These are phyloP conservation scores for Tricholoma terreum DNA, from an alignment of 768 basidiomycete genomes.

Conservation along the genomic window DNA sequence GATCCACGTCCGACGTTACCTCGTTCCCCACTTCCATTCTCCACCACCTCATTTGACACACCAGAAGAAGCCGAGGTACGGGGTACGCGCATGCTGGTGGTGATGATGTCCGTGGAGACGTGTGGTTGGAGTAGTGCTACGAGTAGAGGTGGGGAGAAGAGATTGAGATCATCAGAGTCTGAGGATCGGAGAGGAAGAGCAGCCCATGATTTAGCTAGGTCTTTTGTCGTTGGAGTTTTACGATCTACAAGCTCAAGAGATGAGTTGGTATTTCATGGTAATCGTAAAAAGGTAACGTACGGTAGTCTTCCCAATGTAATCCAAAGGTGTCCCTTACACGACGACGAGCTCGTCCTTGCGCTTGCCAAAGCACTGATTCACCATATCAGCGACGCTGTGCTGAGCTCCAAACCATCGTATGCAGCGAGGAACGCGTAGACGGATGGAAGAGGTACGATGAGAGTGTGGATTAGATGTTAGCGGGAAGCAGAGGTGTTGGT, in stretches of 20 bases:
- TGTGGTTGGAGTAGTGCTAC: background rate
- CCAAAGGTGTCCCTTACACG: slow-evolving; percentile 74
- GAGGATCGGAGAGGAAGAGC: slow-evolving; percentile 22
- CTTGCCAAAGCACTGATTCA: slow-evolving; percentile 53
- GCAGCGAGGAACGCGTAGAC: slow-evolving; percentile 61
- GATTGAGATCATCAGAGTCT: background rate
- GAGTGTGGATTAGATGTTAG: slow-evolving; percentile 69
- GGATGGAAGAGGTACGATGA: slow-evolving; percentile 66
- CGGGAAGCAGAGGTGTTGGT: slow-evolving; percentile 29
- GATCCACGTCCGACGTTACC: no score
- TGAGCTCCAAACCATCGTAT: slow-evolving; percentile 88
- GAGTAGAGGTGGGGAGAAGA: no score
- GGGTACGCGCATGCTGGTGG: background rate
- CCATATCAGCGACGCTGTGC: slow-evolving; percentile 82
- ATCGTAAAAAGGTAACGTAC: slow-evolving; percentile 41
- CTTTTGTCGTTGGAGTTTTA: slow-evolving; percentile 65
- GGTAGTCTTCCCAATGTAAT: slow-evolving; percentile 54
- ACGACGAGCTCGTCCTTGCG: slow-evolving; percentile 45
- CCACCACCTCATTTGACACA: background rate
- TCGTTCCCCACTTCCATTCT: background rate
- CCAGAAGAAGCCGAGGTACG: background rate
- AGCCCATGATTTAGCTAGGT: slow-evolving; percentile 67
- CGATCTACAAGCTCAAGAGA: slow-evolving; percentile 25
- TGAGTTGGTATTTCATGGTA: no score
- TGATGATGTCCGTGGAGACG: slow-evolving; percentile 1